phyloP scores from a whole-genome alignment of 208 protist genomes.

The Trypanosoma melophagium region DNA sequence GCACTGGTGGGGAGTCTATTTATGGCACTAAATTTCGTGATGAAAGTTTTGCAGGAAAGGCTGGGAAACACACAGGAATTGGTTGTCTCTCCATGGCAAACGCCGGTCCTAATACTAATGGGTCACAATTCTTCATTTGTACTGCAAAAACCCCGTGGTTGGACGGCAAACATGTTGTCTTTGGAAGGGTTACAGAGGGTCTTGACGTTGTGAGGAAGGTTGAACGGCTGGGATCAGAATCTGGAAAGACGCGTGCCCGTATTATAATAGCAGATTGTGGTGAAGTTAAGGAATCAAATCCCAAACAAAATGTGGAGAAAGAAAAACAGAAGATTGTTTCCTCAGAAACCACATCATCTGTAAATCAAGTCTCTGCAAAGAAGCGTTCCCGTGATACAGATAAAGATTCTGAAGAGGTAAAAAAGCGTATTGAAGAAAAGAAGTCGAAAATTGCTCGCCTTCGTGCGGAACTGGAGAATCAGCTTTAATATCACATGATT shows the following conservation, averaged over 20 bases:
- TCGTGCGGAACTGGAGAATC: constrained; percentile 41
- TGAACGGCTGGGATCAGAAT: constrained; percentile 68
- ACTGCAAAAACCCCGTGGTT: constrained; percentile 85
- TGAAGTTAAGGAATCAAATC: constrained; percentile 39
- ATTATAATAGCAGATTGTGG: constrained; percentile 80
- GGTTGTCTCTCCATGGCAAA: constrained; percentile 99
- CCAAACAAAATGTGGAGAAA: constrained; percentile 6
- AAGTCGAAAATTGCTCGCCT: constrained; percentile 57
- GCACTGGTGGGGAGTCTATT: constrained; percentile 97
- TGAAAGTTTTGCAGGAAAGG: constrained; percentile 96
- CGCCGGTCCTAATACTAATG: constrained; percentile 97
- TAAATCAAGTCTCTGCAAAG: background rate
- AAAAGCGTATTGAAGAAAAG: constrained; percentile 66
- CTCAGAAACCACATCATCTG: background rate
- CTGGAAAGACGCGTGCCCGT: constrained; percentile 66
- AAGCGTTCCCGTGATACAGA: constrained; percentile 31
- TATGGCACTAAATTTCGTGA: constrained; percentile 97
- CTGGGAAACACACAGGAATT: constrained; percentile 84
- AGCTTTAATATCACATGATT: constrained; percentile 4
- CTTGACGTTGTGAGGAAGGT: constrained; percentile 82
- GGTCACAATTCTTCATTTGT: constrained; percentile 94
- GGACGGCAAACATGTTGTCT: constrained; percentile 96
- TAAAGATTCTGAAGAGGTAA: constrained; percentile 43
- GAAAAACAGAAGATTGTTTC: constrained; percentile 2
- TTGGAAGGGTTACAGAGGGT: constrained; percentile 91